phyloP scores from a whole-genome alignment of 257 asterid genomes.

The Rehmannia glutinosa region DNA sequence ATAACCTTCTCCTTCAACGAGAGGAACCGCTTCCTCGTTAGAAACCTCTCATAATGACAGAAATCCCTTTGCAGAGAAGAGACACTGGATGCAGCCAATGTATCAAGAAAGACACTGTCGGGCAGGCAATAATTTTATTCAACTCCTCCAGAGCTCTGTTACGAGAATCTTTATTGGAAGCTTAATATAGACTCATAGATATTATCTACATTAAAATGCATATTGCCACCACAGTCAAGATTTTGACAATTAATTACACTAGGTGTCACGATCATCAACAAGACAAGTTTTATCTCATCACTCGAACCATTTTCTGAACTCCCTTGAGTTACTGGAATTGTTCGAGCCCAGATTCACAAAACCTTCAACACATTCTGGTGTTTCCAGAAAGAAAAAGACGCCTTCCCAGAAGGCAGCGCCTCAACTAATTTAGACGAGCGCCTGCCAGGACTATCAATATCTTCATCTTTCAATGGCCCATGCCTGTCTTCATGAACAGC shows the following conservation, averaged over 20 bases:
- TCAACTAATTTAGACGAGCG: slow-evolving; percentile 69
- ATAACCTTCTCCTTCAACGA: slow-evolving; percentile 66
- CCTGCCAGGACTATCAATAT: slow-evolving; percentile 81
- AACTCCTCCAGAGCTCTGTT: slow-evolving; percentile 50
- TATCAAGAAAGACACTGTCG: slow-evolving; percentile 33
- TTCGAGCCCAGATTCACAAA: slow-evolving; percentile 19
- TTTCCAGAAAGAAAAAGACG: slow-evolving; percentile 19
- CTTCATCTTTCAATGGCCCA: slow-evolving; percentile 40
- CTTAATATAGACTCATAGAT: slow-evolving; percentile 39
- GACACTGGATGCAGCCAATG: slow-evolving; percentile 27
- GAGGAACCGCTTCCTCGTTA: slow-evolving; percentile 38
- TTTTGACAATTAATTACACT: slow-evolving; percentile 14
- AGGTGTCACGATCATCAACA: too few relatives aligned
- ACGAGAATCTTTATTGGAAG: slow-evolving; percentile 55
- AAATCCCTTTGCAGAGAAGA: slow-evolving; percentile 31
- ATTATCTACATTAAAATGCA: slow-evolving; percentile 26
- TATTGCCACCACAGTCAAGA: slow-evolving; percentile 18
- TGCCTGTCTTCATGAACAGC: slow-evolving; percentile 30
- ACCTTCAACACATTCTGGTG: slow-evolving; percentile 23
- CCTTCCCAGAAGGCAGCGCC: slow-evolving; percentile 31
- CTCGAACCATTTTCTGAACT: slow-evolving; percentile 22
- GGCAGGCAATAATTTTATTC: slow-evolving; percentile 50
- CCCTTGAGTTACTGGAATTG: slow-evolving; percentile 25
- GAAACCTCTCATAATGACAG: slow-evolving; percentile 41
- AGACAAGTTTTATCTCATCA: slow-evolving; percentile 26